Percentiles rank a stretch among this genome's conserved stretches.
phyloP scores from a whole-genome alignment of 2,329 filamentous ascomycete genomes.

The Hypoxylon sp. region DNA sequence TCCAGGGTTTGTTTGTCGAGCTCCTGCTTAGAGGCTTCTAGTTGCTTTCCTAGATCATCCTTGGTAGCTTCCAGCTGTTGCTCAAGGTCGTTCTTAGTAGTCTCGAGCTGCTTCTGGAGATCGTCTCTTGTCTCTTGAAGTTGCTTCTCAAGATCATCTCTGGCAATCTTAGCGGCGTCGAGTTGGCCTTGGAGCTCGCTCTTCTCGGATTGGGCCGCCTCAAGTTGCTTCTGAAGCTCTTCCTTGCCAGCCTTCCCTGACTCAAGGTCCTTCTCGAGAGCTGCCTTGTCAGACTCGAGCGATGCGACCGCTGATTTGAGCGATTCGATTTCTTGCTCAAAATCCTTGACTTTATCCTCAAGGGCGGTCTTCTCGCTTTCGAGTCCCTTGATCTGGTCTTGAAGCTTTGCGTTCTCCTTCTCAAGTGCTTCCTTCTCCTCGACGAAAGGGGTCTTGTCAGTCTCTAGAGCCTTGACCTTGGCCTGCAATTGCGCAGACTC shows the following conservation, averaged over 20 bases:
- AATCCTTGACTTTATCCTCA: slow-evolving; percentile 46
- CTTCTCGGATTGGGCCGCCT: slow-evolving; percentile 35
- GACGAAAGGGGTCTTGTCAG: slow-evolving; percentile 31
- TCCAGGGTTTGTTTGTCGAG: slow-evolving; percentile 42
- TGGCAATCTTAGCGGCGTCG: slow-evolving; percentile 35
- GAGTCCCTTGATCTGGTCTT: slow-evolving; percentile 46
- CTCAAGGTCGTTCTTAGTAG: slow-evolving; percentile 37
- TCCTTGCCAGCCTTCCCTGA: slow-evolving; percentile 29
- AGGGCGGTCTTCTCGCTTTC: slow-evolving; percentile 49
- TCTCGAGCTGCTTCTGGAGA: slow-evolving; percentile 37
- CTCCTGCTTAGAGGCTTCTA: slow-evolving; percentile 43
- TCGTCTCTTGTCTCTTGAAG: slow-evolving; percentile 35
- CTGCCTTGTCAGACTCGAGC: slow-evolving; percentile 41
- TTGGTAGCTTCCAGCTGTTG: slow-evolving; percentile 39
- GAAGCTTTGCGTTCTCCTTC: slow-evolving; percentile 50
- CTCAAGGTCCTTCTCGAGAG: slow-evolving; percentile 34
- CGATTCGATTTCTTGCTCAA: slow-evolving; percentile 50
- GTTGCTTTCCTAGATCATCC: slow-evolving; percentile 43
- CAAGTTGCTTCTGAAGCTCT: slow-evolving; percentile 40
- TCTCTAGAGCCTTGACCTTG: slow-evolving; percentile 41
- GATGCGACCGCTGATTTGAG: slow-evolving; percentile 49
- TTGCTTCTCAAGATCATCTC: slow-evolving; percentile 38
- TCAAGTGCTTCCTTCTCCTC: slow-evolving; percentile 48
- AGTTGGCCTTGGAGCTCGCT: slow-evolving; percentile 40
- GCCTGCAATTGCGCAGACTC: slow-evolving; percentile 27